Base-by-base conservation (phyloP, 1,139 yeast species). In the Magnusiomyces suaveolens region DNA sequence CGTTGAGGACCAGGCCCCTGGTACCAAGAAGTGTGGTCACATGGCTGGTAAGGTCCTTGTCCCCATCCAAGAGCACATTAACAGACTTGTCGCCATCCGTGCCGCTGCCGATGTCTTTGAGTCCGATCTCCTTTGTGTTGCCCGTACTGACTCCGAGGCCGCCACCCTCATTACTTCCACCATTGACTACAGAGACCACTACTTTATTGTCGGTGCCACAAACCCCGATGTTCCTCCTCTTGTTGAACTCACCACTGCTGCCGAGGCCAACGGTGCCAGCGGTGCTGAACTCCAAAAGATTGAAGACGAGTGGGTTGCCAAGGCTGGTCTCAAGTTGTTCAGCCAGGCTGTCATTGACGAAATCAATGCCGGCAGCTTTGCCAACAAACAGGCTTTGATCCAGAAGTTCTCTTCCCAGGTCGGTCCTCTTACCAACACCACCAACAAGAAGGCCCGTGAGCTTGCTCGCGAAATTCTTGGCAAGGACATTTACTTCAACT, bases 41-140 rank as follows among this genome's bases (percentile, higher is more conserved):
- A 88, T 90, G 96, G 97, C 96, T 62, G 98, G 98, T 65, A 89
- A 94, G 75, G 97, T 94, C 58, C 82, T 90, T 65, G 97, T 90
- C 59, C 98, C 98, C 59, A 94, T 89, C 59, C 96, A 88, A 74
- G 97, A 92, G 75, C 97, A 90, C 74, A 86, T 90, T 71, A 87
- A 87, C 76, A 82, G 97, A 72, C 78, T 90, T 70, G 85, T 88
- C 63, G 95, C 97, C 55, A 87, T 90, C 67, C 84, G 98, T 74
- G 92, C 96, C 59, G 83, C 95, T 64, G 97, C 97, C 56, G 98
- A 90, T 74, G 84, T 89, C 60, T 83, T 88, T 74, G 94, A 95
- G 54, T 80, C 89, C 52, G 90, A 89, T 67, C 78, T 90, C 67
- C 75, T 90, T 63, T 81, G 84, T 61, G 95, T 90, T 66, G 97